Conservation (phyloP, 805 yeast species). For the Peterozyma xylosa region DNA sequence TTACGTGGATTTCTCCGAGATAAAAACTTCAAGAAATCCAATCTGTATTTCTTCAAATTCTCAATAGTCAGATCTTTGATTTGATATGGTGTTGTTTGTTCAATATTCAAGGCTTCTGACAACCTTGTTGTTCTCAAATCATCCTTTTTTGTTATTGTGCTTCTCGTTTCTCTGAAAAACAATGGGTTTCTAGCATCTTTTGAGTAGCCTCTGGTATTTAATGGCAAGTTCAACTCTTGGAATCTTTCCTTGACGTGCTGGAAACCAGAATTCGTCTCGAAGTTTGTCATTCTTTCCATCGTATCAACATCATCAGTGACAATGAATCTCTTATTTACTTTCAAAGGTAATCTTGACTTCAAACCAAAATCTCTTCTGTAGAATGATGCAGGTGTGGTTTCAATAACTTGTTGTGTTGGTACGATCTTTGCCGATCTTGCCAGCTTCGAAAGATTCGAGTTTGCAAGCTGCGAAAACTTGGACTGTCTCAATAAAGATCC, state of each 20-base stretch:
- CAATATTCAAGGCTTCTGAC: slow-evolving; percentile 22
- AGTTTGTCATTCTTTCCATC: slow-evolving; percentile 59
- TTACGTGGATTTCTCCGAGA: slow-evolving; percentile 40
- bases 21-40: slow-evolving; percentile 49
- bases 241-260: slow-evolving; percentile 57
- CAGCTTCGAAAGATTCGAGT: slow-evolving; percentile 17
- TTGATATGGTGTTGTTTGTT: slow-evolving; percentile 17
- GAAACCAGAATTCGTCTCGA: slow-evolving; percentile 54
- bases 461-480: slow-evolving; percentile 25
- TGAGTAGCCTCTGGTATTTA: slow-evolving; percentile 22
- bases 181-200: slow-evolving; percentile 10
- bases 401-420: slow-evolving; percentile 72
- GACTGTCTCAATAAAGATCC: slow-evolving; percentile 10
- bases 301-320: slow-evolving; percentile 63
- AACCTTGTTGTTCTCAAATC: slow-evolving; percentile 17
- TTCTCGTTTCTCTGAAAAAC: slow-evolving; percentile 5
- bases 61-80: slow-evolving; percentile 27
- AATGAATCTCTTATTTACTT: slow-evolving; percentile 49
- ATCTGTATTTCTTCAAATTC: slow-evolving; percentile 38
- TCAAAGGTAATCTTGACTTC: slow-evolving; percentile 61
- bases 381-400: slow-evolving; percentile 58
- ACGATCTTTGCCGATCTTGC: slow-evolving; percentile 17
- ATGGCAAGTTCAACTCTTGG: slow-evolving; percentile 57
- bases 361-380: slow-evolving; percentile 70
- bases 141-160: slow-evolving; percentile 15